Evolutionary conservation across 2,329 filamentous ascomycete genomes (phyloP).

Genomic region (Escovopsis sp.): DNA sequence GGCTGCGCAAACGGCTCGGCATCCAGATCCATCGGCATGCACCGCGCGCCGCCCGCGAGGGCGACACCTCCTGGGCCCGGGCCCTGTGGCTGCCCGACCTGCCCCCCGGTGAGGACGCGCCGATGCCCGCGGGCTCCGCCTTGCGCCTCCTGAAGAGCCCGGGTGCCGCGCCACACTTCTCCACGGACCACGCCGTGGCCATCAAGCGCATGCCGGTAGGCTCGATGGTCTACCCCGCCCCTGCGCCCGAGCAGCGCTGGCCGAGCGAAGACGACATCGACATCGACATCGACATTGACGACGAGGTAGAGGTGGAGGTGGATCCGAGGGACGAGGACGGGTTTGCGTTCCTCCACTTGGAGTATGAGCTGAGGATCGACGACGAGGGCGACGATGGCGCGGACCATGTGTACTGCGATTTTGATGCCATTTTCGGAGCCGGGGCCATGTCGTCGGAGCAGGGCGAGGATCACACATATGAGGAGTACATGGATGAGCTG

Average conservation of each 20-base stretch:
- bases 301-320: too few species aligned
- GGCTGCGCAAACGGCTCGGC: slow-evolving; percentile 33
- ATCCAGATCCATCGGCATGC: too few species aligned
- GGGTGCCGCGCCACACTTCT: slow-evolving; percentile 15
- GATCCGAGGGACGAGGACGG: slow-evolving; percentile 23
- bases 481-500: slow-evolving; percentile 41
- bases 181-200: slow-evolving; percentile 12
- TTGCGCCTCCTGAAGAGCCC: slow-evolving; percentile 6
- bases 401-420: slow-evolving; percentile 40
- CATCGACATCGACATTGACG: slow-evolving; percentile 14
- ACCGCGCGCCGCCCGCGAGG: slow-evolving; percentile 8
- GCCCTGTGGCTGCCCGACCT: slow-evolving; percentile 8
- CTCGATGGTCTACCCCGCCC: slow-evolving; percentile 16
- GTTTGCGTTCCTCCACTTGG: slow-evolving; percentile 32
- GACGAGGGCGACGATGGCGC: slow-evolving; percentile 30
- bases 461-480: slow-evolving; percentile 30
- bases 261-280: slow-evolving; percentile 17
- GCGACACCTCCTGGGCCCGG: slow-evolving; percentile 8
- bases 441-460: slow-evolving; percentile 8
- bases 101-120: too few species aligned
- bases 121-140: too few species aligned
- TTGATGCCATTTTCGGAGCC: slow-evolving; percentile 25
- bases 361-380: slow-evolving; percentile 20
- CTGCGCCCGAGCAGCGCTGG: slow-evolving; percentile 14
- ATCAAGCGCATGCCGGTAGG: slow-evolving; percentile 13